phyloP scores from a whole-genome alignment of 2,329 filamentous ascomycete species.

The Lachnum nothofagi region DNA sequence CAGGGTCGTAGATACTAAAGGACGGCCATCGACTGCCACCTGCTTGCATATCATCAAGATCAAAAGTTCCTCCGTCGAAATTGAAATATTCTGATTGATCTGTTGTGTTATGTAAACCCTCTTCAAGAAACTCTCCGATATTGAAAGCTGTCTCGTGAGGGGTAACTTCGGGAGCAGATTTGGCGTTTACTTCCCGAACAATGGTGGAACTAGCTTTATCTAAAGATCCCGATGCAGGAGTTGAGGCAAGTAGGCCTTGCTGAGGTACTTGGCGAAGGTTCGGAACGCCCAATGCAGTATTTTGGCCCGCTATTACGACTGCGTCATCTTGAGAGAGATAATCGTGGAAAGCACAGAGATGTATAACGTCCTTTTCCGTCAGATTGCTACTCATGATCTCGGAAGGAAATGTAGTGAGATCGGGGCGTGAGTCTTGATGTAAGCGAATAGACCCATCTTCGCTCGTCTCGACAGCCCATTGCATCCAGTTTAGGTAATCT shows the following conservation, averaged over 20 bases:
- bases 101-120: not conserved
- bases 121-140: conserved; percentile 3
- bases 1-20: not conserved
- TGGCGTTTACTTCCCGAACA: not conserved
- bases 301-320: conserved; percentile 4
- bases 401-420: conserved; percentile 12
- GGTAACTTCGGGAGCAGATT: not conserved
- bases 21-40: not conserved
- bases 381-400: conserved; percentile 18
- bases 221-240: conserved; percentile 5
- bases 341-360: conserved; percentile 17
- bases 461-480: conserved; percentile 15
- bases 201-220: not conserved
- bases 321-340: conserved; percentile 13
- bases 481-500: conserved; percentile 20
- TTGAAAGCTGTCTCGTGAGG: conserved; percentile 5
- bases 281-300: not conserved
- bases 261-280: conserved; percentile 3
- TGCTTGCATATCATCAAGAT: not conserved
- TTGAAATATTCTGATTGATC: not conserved
- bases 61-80: not conserved
- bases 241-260: conserved; percentile 17
- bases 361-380: conserved; percentile 22
- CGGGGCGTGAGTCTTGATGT: conserved; percentile 15
- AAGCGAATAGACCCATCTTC: conserved; percentile 12